A percentile compares a stretch with the other conserved stretches of the same genome.
phyloP scores from a whole-genome alignment of 1,284 basidiomycete genomes.

The Sparassis latifolia region DNA sequence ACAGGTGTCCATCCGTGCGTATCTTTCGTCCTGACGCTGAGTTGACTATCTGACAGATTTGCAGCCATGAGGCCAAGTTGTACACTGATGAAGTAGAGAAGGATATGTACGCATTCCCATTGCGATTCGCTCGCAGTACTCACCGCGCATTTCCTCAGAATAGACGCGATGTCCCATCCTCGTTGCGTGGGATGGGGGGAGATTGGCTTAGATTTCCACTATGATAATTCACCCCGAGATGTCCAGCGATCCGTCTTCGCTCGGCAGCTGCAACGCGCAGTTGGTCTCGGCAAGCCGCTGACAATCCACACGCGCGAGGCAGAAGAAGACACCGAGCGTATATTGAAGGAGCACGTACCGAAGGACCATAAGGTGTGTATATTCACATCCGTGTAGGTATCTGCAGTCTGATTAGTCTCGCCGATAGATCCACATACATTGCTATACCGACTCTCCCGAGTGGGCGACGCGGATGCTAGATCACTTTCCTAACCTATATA shows the following conservation, averaged over 20 bases:
- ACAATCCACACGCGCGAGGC: conserved; percentile 80
- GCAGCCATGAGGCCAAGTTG: conserved; percentile 62
- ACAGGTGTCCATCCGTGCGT: conserved; percentile 71
- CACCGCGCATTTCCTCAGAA: conserved; percentile 27
- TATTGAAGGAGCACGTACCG: conserved; percentile 68
- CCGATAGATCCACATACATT: conserved; percentile 67
- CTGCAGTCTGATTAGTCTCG: background rate
- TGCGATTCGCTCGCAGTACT: background rate
- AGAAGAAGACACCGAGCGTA: conserved; percentile 70
- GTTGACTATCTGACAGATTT: background rate
- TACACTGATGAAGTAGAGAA: conserved; percentile 66
- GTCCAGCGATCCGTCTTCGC: conserved; percentile 59
- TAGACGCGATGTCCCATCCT: conserved; percentile 71
- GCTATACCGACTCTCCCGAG: conserved; percentile 73
- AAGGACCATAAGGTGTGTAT: conserved; percentile 50
- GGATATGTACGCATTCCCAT: conserved; percentile 47
- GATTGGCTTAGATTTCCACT: conserved; percentile 81
- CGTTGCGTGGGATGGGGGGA: conserved; percentile 82
- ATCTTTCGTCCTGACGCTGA: background rate
- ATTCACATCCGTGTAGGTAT: background rate
- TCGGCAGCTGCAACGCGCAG: conserved; percentile 61
- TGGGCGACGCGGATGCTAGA: conserved; percentile 65
- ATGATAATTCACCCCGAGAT: conserved; percentile 65
- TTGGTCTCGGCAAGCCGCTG: conserved; percentile 61
- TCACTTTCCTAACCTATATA: conserved; percentile 73